Evolutionary conservation across 495 filamentous ascomycete genomes (phyloP), one percentile per base, ranked within the genome.

Genomic region (Penicillium chermesinum): DNA sequence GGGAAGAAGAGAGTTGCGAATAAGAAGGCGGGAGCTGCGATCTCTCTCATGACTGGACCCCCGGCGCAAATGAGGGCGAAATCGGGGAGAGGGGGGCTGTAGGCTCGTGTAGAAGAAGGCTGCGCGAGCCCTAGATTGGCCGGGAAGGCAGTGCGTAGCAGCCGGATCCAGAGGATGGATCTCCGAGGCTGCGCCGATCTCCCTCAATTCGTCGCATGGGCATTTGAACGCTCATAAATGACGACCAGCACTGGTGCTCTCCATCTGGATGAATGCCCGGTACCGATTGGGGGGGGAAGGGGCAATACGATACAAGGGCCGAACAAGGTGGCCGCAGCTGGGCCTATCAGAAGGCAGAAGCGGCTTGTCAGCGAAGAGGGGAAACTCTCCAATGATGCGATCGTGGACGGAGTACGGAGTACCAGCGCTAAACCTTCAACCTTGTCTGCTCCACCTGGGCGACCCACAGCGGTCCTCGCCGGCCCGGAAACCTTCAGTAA

Each of bases 381-480:
- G 59, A 49, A 52, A 52, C 33, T 36, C 37, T 37, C 14, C 39
- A 46, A 57, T 52, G 46, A 48, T 53, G 55, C 49, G 52, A 49
- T 55, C 41, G 38, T 42, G 52, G 46, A n/a, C n/a, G n/a, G n/a
- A n/a, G n/a, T n/a, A n/a, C n/a, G n/a, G n/a, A n/a, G n/a, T n/a
- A n/a, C n/a, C n/a, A n/a, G n/a, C n/a, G n/a, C n/a, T n/a, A n/a
- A n/a, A n/a, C 54, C 53, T 38, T 20, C 47, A 13, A 22, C 40
- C 50, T 30, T 30, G 25, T 30, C 25, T 30, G 39, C 27, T 35
- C 22, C 37, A 37, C 35, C 33, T 38, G 33, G 21, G 16, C 17
- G 57, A 56, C 54, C 60, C 60, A 61, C 60, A 53, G 50, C 60
- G 60, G 57, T 63, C 54, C 57, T 54, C 57, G 45, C 55, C 60